Base-by-base conservation (phyloP, 208 protist species). In the Crithidia bombi region DNA sequence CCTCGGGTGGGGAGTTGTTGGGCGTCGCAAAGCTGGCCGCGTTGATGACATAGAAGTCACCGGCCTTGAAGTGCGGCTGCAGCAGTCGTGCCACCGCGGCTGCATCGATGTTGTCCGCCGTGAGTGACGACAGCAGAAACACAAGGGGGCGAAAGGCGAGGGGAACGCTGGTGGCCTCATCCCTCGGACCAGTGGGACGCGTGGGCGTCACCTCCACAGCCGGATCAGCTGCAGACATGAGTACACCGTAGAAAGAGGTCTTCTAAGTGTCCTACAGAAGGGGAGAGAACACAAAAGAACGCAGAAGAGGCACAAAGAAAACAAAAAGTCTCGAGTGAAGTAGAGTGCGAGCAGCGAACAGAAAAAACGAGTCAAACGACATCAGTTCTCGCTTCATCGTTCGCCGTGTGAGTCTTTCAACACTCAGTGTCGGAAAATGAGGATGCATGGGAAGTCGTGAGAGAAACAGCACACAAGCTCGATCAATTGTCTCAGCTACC, bases 41-140 rank as follows among this genome's bases (percentile, higher is more conserved):
- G 44, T 72, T 64, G 14, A 79, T 61, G 58, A 67, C 17, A 38
- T 75, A 78, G n/a, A 66, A 77, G 35, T 65, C 44, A 43, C 25
- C 57, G 32, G 26, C 36, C 17, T 30, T 21, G 57, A 77, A 81
- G 47, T 49, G 62, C 28, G 62, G 52, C 56, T 70, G 67, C 28
- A 75, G 68, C 14, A 63, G 74, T 10, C 49, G 61, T 5, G 67
- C 61, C 11, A 73, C 57, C 11, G 26, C 65, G 3, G 62, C 32
- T 23, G 66, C 75, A 19, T 75, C 69, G 36, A 80, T 23, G 35
- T 69, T 47, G 33, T 73, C 59, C 11, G 61, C 38, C 2, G 66
- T 79, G 25, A 64, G 65, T 5, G 62, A 76, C 14, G 46, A 64
- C n/a, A 80, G 46, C 2, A 67, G 26, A 23, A 80, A 71, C 11